Evolutionary conservation across 768 basidiomycete genomes (phyloP), one percentile per base, ranked within the genome.

Genomic region (Exsudoporus frostii): DNA sequence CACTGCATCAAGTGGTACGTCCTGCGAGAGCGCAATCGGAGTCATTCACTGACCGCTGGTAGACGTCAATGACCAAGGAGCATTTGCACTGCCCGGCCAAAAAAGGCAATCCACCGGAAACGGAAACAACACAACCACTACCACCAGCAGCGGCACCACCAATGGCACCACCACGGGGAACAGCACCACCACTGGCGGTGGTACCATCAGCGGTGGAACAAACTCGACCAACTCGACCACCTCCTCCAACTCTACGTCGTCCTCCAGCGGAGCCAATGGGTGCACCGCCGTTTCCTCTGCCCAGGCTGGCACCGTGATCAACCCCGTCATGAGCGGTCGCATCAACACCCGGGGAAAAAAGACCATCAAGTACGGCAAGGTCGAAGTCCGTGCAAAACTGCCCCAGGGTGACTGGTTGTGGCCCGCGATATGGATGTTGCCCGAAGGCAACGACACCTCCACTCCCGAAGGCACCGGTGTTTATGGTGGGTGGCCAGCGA

Each of bases 301-400:
- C 0, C 60, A 67, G 50, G 58, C 53, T 10, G 65, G 65, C 20
- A 62, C 63, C 9, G 73, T 73, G 14, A 73, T 85, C 63, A 79
- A 80, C 55, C 83, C 83, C 2, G 76, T 82, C 42, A 74, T 73
- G 73, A 76, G 73, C 34, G 82, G 82, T 11, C 73, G 83, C 19
- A 70, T 85, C 57, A 77, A 71, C 52, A 85, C 83, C 27, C 73
- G 74, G 40, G 72, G 72, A 27, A 77, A 72, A 53, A 67, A 75
- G 48, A 73, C 62, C 43, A 79, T 85, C 63, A 71, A 72, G 65
- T 84, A 76, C 51, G 83, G 83, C 33, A 79, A 80, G 55, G 74
- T 85, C 48, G 81, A 84, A 60, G 76, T 84, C 8, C 71, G 74
- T 0, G 88, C 88, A 0, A 83, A 82, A 63, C 61, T 88, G 37